Conservation (phyloP, 441 rosid species). For the Rhodomyrtus psidioides region DNA sequence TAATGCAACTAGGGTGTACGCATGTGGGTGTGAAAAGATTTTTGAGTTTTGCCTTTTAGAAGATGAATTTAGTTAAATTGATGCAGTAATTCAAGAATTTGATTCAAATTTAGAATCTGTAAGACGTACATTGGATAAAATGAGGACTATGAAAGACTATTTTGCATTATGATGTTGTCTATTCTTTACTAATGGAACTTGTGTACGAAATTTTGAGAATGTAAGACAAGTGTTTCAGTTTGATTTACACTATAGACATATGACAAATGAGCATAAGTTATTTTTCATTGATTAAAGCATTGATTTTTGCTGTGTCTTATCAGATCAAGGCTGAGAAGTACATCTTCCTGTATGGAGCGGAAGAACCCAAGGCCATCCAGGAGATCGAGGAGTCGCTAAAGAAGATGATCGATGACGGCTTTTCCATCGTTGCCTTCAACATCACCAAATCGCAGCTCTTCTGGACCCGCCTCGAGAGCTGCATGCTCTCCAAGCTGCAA, state of each 20-base stretch:
- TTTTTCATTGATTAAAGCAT: not conserved
- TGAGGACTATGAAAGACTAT: not conserved
- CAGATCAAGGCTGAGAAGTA: not conserved
- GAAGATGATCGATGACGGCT: not conserved
- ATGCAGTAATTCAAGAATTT: not conserved
- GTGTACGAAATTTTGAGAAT: not conserved
- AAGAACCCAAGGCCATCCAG: not conserved
- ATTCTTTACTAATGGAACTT: not conserved
- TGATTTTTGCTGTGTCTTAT: not conserved
- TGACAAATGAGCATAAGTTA: not conserved
- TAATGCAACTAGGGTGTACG: no score
- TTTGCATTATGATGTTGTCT: not conserved
- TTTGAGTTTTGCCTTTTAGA: not conserved
- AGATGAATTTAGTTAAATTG: not conserved
- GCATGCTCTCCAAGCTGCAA: conserved; percentile 2
- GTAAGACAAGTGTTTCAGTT: not conserved
- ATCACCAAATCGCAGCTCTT: not conserved
- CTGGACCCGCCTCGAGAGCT: conserved; percentile 3
- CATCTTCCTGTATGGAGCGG: conserved; percentile 1
- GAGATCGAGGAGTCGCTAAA: no score
- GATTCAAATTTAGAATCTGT: no score
- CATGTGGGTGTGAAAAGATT: not conserved
- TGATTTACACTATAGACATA: not conserved
- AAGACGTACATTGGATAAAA: not conserved
- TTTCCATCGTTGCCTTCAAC: not conserved